A percentile compares a stretch with the other conserved stretches of the same genome.
These are phyloP conservation scores for Monosporascus sp. DNA, from an alignment of 2,329 filamentous ascomycete species.

Conservation along the genomic window DNA sequence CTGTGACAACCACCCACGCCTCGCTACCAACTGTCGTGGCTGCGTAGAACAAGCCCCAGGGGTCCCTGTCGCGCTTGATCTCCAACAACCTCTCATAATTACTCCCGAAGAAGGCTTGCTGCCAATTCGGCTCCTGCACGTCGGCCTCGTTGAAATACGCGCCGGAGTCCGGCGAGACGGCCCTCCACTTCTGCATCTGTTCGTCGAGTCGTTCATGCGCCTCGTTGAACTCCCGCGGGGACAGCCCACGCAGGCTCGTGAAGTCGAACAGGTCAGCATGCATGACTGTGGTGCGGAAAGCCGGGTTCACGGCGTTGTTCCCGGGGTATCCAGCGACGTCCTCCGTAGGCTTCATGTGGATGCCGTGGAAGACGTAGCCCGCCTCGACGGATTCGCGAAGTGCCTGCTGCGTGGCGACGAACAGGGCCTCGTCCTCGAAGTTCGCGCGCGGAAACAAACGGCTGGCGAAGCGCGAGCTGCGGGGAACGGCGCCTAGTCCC, in stretches of 20 bases:
- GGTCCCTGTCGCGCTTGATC: constrained; percentile 42
- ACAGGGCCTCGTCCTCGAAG: constrained; percentile 18
- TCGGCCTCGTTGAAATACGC: constrained; percentile 49
- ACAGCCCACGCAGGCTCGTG: constrained; percentile 12
- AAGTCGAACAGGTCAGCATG: constrained; percentile 26
- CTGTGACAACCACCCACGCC: constrained; percentile 8
- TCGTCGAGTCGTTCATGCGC: constrained; percentile 15
- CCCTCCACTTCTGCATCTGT: constrained; percentile 22
- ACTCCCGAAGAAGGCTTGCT: constrained; percentile 40
- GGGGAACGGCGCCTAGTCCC: constrained; percentile 22
- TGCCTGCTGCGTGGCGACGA: constrained; percentile 20
- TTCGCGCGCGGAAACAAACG: constrained; percentile 26
- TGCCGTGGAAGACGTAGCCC: constrained; percentile 30
- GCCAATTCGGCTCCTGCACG: constrained; percentile 39
- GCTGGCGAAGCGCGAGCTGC: constrained; percentile 25
- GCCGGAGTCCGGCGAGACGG: constrained; percentile 34
- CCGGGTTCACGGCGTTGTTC: constrained; percentile 35
- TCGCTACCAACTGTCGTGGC: constrained; percentile 1
- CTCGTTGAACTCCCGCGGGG: constrained; percentile 14
- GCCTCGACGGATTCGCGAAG: constrained; percentile 32
- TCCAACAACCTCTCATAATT: constrained; percentile 36
- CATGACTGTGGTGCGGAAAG: constrained; percentile 34
- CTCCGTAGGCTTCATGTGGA: constrained; percentile 24
- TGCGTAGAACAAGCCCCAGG: neutral
- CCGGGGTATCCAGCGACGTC: constrained; percentile 26